Evolutionary conservation across 805 yeast genomes (phyloP), one percentile per base, ranked within the genome.

Genomic region (Candida loeiensis): DNA sequence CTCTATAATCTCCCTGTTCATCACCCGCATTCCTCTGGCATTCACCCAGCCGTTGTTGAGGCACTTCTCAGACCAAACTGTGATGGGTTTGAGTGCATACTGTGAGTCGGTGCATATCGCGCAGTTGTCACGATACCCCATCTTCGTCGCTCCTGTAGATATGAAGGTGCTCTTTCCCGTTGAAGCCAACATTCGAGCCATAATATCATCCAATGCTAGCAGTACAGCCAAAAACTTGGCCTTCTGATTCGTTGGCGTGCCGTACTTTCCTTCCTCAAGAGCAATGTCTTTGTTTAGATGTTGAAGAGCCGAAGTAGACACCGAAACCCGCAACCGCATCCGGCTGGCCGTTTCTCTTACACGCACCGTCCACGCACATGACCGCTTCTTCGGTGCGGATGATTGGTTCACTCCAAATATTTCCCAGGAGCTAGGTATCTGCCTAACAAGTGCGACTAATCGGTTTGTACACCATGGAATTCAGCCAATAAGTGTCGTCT

Each of bases 361-460:
- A 69, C 0, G 95, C 85, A 0, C 96, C 97, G 59, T 89, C 97
- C 15, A 87, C 81, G 52, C 76, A 89, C 0, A 87, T 66, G 11
- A 12, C 35, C 7, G 45, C 19, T 4, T 26, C 25, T 29, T 41
- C 12, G 16, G 38, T 14, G 5, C 26, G 26, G 7, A 27, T 14
- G 8, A 26, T 27, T 4, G 18, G 19, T 21, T 2, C 26, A 8
- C 32, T 40, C 14, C 11, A 25, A 31, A 25, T 24, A 15, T 19
- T 31, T n/a, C n/a, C n/a, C n/a, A n/a, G n/a, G 24, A 6, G 24
- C 24, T 9, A 21, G 6, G 24, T 21, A 21, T 21, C 24, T 21
- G 24, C 9, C 9, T 21, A 21, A n/a, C n/a, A n/a, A n/a, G n/a
- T n/a, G n/a, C n/a, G n/a, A n/a, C n/a, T n/a, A n/a, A n/a, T n/a